Percentiles rank a stretch among this genome's conserved stretches.
phyloP scores from a whole-genome alignment of 2,329 filamentous ascomycete genomes.

The Stagonosporopsis chrysanthemi region DNA sequence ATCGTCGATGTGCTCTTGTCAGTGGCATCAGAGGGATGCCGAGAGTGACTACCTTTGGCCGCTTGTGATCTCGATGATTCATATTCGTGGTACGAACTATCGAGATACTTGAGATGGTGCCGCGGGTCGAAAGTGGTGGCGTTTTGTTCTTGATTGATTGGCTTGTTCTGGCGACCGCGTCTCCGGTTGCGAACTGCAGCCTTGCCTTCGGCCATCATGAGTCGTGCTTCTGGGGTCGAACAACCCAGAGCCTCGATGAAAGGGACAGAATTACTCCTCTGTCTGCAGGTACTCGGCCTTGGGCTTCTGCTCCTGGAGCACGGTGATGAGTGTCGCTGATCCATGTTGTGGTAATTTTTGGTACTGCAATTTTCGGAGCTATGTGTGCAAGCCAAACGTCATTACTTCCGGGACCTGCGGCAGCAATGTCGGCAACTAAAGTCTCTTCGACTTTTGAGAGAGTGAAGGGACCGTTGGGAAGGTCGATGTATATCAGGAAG shows the following conservation, averaged over 20 bases:
- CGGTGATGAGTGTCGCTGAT: slow-evolving; percentile 36
- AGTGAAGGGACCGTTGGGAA: background rate
- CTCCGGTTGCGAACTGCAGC: slow-evolving; percentile 45
- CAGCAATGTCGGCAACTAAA: slow-evolving; percentile 15
- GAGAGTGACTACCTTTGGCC: slow-evolving; percentile 29
- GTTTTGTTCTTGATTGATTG: slow-evolving; percentile 25
- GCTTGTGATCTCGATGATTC: slow-evolving; percentile 17
- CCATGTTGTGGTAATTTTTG: slow-evolving; percentile 26
- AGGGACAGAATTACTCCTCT: slow-evolving; percentile 48
- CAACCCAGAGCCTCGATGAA: slow-evolving; percentile 46
- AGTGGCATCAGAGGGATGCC: slow-evolving; percentile 40
- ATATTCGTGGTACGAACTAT: slow-evolving; percentile 25
- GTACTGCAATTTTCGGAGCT: slow-evolving; percentile 22
- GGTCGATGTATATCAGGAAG: slow-evolving; percentile 2
- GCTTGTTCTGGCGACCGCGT: slow-evolving; percentile 34
- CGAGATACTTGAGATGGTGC: slow-evolving; percentile 44
- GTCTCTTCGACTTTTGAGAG: slow-evolving; percentile 1
- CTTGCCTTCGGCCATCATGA: slow-evolving; percentile 46
- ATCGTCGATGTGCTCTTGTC: slow-evolving; percentile 43
- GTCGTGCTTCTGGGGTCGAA: slow-evolving; percentile 45
- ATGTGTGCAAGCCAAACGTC: slow-evolving; percentile 26
- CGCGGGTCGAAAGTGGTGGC: slow-evolving; percentile 36
- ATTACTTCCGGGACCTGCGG: slow-evolving; percentile 34
- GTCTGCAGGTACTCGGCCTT: slow-evolving; percentile 35
- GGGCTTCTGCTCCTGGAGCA: slow-evolving; percentile 26